Conservation (phyloP, 192 early-diverging fungal genomes). For the Kickxella alabastrina region DNA sequence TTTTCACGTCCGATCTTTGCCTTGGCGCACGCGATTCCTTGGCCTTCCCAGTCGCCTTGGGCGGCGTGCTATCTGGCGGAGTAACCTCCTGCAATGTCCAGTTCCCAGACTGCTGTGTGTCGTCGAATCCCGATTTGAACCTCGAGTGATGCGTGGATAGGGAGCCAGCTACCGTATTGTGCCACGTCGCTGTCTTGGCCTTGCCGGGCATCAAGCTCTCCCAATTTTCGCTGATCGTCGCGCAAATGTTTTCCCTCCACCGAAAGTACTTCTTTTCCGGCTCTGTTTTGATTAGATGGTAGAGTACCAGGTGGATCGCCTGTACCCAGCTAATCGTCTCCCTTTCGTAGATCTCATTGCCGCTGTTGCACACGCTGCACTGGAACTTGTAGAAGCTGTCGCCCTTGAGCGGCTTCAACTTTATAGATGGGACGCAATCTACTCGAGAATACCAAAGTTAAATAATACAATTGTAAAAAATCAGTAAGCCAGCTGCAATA, state of each 20-base stretch:
- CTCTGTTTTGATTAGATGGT: conserved; percentile 62
- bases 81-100: conserved; percentile 34
- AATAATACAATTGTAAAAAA: background rate
- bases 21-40: conserved; percentile 46
- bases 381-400: conserved; percentile 73
- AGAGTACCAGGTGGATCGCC: conserved; percentile 71
- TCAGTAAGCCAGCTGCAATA: too few relatives aligned
- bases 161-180: conserved; percentile 80
- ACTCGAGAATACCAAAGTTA: background rate
- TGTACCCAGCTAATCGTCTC: conserved; percentile 65
- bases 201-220: conserved; percentile 65
- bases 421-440: conserved; percentile 63
- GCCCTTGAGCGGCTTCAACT: conserved; percentile 59
- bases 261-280: conserved; percentile 66
- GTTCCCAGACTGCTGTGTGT: conserved; percentile 65
- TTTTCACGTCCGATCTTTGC: conserved; percentile 48
- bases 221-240: conserved; percentile 73
- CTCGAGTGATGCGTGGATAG: conserved; percentile 72
- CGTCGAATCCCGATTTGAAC: conserved; percentile 73
- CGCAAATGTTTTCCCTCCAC: conserved; percentile 79
- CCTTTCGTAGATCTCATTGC: conserved; percentile 64
- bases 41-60: conserved; percentile 25
- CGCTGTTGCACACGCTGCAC: conserved; percentile 69
- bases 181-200: conserved; percentile 72
- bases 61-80: conserved; percentile 9